Evolutionary conservation across 257 asterid genomes (phyloP), one percentile per base, ranked within the genome.

Genomic region (Salvia miltiorrhiza): DNA sequence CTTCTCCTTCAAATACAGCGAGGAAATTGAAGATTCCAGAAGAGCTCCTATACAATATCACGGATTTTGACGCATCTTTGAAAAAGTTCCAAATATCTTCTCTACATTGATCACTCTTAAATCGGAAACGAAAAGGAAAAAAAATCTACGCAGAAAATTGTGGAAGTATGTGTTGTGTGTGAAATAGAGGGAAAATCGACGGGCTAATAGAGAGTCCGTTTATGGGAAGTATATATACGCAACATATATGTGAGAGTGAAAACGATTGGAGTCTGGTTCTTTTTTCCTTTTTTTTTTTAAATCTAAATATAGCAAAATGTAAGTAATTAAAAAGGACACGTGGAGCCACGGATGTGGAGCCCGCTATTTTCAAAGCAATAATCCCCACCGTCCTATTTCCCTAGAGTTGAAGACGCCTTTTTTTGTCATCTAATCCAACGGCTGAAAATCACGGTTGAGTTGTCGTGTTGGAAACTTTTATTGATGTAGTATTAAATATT

Each of bases 131-230:
- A 21, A 13, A 40, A 60, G 5, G 13, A 23, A 20, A 4, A 59
- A 69, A 66, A 20, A 68, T 62, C 23, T 7, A 20, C 35, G 9
- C 60, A 67, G 64, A 47, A 71, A 74, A 21, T 2, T 47, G 59
- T 48, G 66, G 72, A 43, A 54, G 37, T 73, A 62, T 65, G 67
- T 39, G 77, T 49, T 5, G 48, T 57, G 69, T 45, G 77, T 52
- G 81, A 49, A 45, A 72, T 77, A 65, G 74, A 61, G 61, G 72
- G 77, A 47, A 76, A 68, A 69, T 69, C 50, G 74, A 76, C 49
- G 43, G 45, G 13, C 44, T 39, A 69, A 45, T 32, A 41, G 65
- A 71, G 67, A 50, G 58, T 28, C 70, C 20, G 55, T 23, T 49
- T 12, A 71, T 53, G 61, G 75, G 75, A 60, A 41, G 60, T 20